These are phyloP conservation scores for Colletotrichum eleusines DNA, from an alignment of 2,329 filamentous ascomycete species.

Conservation along the genomic window DNA sequence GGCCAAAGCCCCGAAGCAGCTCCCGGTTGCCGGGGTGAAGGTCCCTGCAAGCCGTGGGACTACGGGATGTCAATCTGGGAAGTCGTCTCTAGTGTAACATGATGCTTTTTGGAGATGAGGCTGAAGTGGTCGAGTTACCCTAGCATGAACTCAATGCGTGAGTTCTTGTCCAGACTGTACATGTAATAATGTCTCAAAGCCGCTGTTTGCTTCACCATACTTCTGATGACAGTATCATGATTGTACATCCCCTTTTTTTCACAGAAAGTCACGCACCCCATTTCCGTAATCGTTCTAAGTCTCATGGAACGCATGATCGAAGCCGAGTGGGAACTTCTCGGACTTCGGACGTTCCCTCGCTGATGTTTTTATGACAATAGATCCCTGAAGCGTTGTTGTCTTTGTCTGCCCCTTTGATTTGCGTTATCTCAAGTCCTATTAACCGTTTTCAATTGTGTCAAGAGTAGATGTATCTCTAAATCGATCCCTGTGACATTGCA, in stretches of 20 bases:
- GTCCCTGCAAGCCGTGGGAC: conserved; percentile 28
- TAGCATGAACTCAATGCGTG: not conserved
- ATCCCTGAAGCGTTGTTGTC: not conserved
- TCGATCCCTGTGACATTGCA: not conserved
- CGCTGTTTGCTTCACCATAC: not conserved
- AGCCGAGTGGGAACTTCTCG: too few species aligned
- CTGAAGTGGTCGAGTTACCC: conserved; percentile 17
- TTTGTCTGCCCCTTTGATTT: not conserved
- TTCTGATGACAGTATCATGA: not conserved
- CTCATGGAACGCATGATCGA: not conserved
- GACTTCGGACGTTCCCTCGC: not conserved
- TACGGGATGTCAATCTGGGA: conserved; percentile 26
- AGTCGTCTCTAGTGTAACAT: conserved; percentile 44
- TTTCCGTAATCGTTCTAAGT: not conserved
- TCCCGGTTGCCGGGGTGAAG: conserved; percentile 21
- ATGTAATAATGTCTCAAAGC: too few species aligned
- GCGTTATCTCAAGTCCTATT: not conserved
- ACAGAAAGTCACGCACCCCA: not conserved
- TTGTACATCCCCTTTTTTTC: not conserved
- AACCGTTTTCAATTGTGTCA: not conserved
- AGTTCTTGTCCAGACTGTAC: not conserved
- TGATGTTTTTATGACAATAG: not conserved
- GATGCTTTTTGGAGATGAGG: too few species aligned
- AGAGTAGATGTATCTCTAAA: not conserved
- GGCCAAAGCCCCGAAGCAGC: conserved; percentile 36